Conservation (phyloP, 805 yeast species). For the Clavispora vitiphila region DNA sequence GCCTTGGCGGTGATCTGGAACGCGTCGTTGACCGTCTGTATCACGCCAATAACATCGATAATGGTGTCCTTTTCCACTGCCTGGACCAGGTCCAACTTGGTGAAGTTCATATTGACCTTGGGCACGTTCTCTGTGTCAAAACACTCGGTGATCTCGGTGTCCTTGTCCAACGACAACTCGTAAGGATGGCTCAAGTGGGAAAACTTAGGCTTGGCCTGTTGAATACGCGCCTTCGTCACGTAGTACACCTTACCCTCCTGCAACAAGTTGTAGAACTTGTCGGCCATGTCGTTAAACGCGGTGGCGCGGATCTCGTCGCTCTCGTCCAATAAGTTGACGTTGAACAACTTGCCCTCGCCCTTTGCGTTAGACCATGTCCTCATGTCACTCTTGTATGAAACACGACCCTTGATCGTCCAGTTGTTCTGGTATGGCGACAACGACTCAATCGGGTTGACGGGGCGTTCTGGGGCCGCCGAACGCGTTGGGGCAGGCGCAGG, state of each 20-base stretch:
- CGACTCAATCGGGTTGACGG: conserved; percentile 71
- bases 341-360: conserved; percentile 88
- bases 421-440: conserved; percentile 85
- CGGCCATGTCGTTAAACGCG: conserved; percentile 85
- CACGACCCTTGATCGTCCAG: conserved; percentile 94
- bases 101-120: conserved; percentile 69
- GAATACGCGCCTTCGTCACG: conserved; percentile 74
- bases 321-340: conserved; percentile 84
- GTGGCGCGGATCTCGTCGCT: conserved; percentile 96
- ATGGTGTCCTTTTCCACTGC: conserved; percentile 64
- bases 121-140: conserved; percentile 64
- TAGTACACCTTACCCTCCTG: conserved; percentile 90
- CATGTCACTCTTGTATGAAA: conserved; percentile 80
- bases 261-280: conserved; percentile 64
- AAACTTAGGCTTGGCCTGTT: conserved; percentile 80
- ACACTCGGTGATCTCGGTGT: conserved; percentile 69
- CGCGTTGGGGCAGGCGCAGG: conserved; percentile 2
- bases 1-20: conserved; percentile 78
- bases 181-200: conserved; percentile 82
- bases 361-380: conserved; percentile 81
- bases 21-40: conserved; percentile 69
- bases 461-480: conserved; percentile 6
- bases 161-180: conserved; percentile 78
- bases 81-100: conserved; percentile 61
- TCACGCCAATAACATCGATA: conserved; percentile 83